These are phyloP conservation scores for Cubamyces lactineus DNA, from an alignment of 768 basidiomycete species.

Conservation along the genomic window DNA sequence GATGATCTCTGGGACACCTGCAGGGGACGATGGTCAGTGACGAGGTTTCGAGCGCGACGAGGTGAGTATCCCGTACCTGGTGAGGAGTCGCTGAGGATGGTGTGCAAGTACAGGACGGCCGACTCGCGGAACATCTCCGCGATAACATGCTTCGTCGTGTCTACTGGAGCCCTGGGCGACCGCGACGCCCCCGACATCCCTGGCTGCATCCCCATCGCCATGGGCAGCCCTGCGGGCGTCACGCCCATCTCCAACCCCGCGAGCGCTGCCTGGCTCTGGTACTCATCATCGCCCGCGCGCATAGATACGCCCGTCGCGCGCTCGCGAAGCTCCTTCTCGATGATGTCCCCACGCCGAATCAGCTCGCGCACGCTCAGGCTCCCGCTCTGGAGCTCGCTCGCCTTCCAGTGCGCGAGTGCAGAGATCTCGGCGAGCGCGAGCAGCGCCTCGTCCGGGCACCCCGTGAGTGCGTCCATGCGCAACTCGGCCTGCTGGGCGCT, in stretches of 20 bases:
- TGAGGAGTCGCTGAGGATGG: conserved; percentile 65
- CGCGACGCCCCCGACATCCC: conserved; percentile 39
- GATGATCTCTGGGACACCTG: conserved; percentile 75
- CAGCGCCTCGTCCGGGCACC: conserved; percentile 79
- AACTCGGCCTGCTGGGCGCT: conserved; percentile 44
- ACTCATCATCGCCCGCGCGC: conserved; percentile 15
- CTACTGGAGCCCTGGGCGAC: conserved; percentile 13
- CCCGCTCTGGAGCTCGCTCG: conserved; percentile 61
- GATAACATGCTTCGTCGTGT: conserved; percentile 36
- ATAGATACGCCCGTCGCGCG: conserved; percentile 30
- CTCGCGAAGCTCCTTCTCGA: conserved; percentile 67
- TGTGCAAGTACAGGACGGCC: conserved; percentile 69
- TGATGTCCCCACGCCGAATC: conserved; percentile 68
- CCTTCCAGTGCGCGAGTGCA: conserved; percentile 77
- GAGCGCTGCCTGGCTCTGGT: conserved; percentile 9
- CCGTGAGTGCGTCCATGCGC: conserved; percentile 69
- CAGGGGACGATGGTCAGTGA: conserved; percentile 4
- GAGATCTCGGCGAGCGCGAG: conserved; percentile 76
- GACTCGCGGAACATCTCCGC: conserved; percentile 67
- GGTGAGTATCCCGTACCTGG: conserved; percentile 55
- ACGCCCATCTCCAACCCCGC: conserved; percentile 21
- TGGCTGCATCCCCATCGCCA: conserved; percentile 15
- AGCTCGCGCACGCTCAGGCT: conserved; percentile 76
- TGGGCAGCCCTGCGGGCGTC: conserved; percentile 21
- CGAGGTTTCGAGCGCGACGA: neutral